Percentiles rank a stretch among this genome's conserved stretches.
Conservation (phyloP, 192 early-diverging fungal species). For the Podila minutissima region DNA sequence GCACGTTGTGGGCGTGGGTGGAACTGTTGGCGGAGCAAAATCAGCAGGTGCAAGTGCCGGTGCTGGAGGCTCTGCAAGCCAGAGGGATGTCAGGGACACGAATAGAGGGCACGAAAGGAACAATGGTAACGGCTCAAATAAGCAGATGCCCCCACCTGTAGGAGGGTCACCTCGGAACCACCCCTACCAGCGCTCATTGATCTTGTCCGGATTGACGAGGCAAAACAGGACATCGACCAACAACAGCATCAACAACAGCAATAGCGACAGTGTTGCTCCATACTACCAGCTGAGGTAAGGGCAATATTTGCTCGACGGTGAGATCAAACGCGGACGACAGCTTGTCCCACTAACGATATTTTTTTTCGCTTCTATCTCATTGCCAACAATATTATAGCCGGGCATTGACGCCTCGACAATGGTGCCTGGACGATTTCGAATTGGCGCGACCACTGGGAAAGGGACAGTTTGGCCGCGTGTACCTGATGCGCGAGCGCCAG, state of each 20-base stretch:
- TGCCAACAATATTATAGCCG: slow-evolving; percentile 8
- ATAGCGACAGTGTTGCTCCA: neutral
- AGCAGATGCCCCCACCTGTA: slow-evolving; percentile 36
- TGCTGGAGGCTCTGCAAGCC: no score
- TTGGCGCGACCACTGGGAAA: slow-evolving; percentile 88
- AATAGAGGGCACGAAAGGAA: neutral
- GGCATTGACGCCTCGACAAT: slow-evolving; percentile 38
- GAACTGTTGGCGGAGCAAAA: slow-evolving; percentile 18
- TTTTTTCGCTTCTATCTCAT: neutral
- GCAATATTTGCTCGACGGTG: no score
- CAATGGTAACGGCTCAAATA: neutral
- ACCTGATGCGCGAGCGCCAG: slow-evolving; percentile 88
- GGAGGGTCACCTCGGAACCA: slow-evolving; percentile 27
- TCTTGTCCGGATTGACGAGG: slow-evolving; percentile 2
- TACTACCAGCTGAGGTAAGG: no score
- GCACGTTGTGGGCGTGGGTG: slow-evolving; percentile 31
- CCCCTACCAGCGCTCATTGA: slow-evolving; percentile 39
- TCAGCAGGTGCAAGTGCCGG: neutral
- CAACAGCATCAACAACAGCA: neutral
- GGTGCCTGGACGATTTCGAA: slow-evolving; percentile 87
- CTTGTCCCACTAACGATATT: no score
- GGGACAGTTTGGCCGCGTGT: slow-evolving; percentile 98
- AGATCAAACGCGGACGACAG: no score
- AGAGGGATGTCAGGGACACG: neutral
- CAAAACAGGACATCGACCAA: slow-evolving; percentile 10